Evolutionary conservation across 352 stramenopile genomes (phyloP), one percentile per base, ranked within the genome.

Genomic region (Globisporangium megalacanthum): DNA sequence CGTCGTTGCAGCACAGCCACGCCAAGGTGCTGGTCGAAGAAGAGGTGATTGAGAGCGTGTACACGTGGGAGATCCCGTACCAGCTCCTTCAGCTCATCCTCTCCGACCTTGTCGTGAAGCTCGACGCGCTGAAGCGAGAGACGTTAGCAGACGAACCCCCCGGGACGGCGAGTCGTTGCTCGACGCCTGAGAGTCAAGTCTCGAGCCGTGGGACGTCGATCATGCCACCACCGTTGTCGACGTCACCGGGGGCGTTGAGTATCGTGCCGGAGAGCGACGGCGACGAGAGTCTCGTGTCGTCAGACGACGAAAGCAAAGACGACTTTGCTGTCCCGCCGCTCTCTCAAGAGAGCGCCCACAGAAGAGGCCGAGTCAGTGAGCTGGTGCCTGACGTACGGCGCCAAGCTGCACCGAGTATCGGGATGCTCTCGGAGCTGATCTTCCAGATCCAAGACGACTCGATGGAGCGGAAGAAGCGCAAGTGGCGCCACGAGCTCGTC

Each of bases 21-120:
- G 65, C 64, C 11, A 94, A 94, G 62, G 70, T 91, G 42, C 65
- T 94, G 22, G 76, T 91, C 1, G 84, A 94, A 70, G 84, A 94
- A 74, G 84, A 92, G 59, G 59, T 94, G 15, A 83, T 94, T 25
- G 84, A 94, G 60, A 94, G 84, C 55, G 82, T 91, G n/a, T 94
- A 87, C 58, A 94, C 84, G 44, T 94, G 82, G 82, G 80, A 92
- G 55, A 84, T 94, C 48, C 84, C 84, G 35, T 92, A 90, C 54
- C 84, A 94, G 65, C 60, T 94, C 17, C 61, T 94, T 11, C 82
- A 94, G 60, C 63, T 94, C 35, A 81, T 94, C 29, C 52, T 91
- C 8, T 78, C 80, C 0, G 82, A 92, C 55, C 67, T 94, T 47
- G 57, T 91, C 17, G 60, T 88, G 1, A 83, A 94, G 48, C 58